Evolutionary conservation across 768 basidiomycete genomes (phyloP).

Genomic region (Pholiota conissans): DNA sequence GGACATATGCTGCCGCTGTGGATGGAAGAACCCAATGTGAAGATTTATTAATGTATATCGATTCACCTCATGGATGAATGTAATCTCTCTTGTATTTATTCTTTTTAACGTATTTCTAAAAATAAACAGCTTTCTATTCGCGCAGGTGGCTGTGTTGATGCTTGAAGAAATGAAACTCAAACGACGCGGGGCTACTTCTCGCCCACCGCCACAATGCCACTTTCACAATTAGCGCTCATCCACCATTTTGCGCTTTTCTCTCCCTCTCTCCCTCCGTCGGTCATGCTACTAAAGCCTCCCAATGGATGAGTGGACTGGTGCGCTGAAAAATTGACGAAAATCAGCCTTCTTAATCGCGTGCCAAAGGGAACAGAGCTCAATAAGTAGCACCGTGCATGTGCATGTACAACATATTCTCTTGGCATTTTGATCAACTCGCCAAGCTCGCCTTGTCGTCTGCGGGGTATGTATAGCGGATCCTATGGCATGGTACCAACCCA

Average conservation of each 20-base stretch:
- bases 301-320: too few relatives aligned
- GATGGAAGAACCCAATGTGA: constrained; percentile 36
- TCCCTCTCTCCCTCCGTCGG: too few relatives aligned
- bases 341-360: neutral
- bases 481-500: neutral
- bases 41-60: constrained; percentile 19
- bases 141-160: neutral
- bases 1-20: constrained; percentile 84
- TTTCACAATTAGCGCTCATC: neutral
- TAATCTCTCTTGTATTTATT: constrained; percentile 7
- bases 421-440: neutral
- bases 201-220: neutral
- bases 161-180: neutral
- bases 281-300: too few relatives aligned
- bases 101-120: constrained; percentile 5
- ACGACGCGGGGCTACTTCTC: neutral
- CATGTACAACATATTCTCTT: neutral
- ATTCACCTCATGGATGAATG: constrained; percentile 8
- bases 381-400: neutral
- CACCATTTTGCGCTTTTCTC: neutral
- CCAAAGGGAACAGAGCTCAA: neutral
- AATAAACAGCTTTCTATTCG: neutral
- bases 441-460: neutral
- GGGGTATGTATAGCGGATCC: neutral
- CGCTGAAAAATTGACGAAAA: too few relatives aligned